A percentile compares a stretch with the other conserved stretches of the same genome.
Evolutionary conservation across 495 filamentous ascomycete species (phyloP).

Genomic region (Penicillium crystallinum): DNA sequence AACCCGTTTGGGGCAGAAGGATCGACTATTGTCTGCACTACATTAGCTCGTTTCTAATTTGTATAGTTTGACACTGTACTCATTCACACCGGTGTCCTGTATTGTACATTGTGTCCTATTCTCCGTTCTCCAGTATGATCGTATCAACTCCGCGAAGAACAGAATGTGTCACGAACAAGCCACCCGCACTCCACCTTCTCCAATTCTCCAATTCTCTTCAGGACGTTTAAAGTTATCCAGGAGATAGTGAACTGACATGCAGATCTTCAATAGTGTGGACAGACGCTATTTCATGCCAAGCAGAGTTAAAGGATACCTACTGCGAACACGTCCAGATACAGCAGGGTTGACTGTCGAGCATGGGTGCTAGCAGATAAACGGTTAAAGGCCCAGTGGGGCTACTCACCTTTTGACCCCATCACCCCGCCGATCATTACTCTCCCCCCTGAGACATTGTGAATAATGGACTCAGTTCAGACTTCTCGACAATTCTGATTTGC

Average conservation of each 20-base stretch:
- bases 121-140: not conserved
- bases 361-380: not conserved
- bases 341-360: not conserved
- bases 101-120: not conserved
- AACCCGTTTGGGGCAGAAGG: not conserved
- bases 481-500: not conserved
- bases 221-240: no score
- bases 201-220: not conserved
- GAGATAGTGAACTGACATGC: not conserved
- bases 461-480: no score
- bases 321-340: not conserved
- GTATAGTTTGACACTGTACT: no score
- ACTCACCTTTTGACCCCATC: not conserved
- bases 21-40: not conserved
- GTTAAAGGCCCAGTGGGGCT: not conserved
- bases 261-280: conserved; percentile 1
- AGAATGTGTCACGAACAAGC: not conserved
- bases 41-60: not conserved
- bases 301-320: not conserved
- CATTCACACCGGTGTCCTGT: no score
- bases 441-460: no score
- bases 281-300: not conserved
- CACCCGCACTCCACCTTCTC: not conserved
- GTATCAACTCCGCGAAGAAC: not conserved
- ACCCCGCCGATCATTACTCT: not conserved